These are phyloP conservation scores for Alternaria viburni DNA, from an alignment of 2,329 filamentous ascomycete species.

Conservation along the genomic window DNA sequence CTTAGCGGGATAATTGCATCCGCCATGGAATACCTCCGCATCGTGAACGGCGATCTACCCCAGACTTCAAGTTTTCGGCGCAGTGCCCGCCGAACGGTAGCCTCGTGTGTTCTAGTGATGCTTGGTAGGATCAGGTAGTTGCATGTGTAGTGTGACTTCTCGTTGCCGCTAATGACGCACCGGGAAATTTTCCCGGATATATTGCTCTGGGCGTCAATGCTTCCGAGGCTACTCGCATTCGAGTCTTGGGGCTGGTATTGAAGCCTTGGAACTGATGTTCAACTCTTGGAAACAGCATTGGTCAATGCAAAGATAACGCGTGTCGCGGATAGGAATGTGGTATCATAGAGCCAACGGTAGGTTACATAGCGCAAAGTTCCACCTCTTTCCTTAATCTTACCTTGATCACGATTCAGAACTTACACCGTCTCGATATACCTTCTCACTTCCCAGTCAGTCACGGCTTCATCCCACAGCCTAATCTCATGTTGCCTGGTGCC, in stretches of 20 bases:
- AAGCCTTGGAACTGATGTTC: not conserved
- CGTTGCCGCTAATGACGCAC: not conserved
- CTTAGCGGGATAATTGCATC: not conserved
- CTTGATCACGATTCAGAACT: not conserved
- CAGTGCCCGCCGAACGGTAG: not conserved
- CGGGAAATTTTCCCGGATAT: not conserved
- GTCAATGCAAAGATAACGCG: no score
- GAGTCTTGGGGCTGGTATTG: not conserved
- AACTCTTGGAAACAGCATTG: no score
- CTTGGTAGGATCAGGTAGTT: not conserved
- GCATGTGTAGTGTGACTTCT: not conserved
- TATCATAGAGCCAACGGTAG: not conserved
- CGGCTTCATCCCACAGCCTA: conserved; percentile 89
- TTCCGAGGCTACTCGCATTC: not conserved
- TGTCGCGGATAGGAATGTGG: not conserved
- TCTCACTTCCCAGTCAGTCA: conserved; percentile 86
- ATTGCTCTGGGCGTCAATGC: not conserved
- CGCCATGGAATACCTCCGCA: conserved; percentile 1
- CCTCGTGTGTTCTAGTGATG: not conserved
- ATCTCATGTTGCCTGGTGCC: conserved; percentile 93
- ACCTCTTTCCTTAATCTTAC: not conserved
- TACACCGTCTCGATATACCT: conserved; percentile 48
- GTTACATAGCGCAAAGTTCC: not conserved
- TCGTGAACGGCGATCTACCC: not conserved
- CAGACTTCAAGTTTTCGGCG: not conserved